Percentiles rank a stretch among this genome's conserved stretches.
Conservation (phyloP, 352 stramenopile species). For the Phytophthora foliorum region DNA sequence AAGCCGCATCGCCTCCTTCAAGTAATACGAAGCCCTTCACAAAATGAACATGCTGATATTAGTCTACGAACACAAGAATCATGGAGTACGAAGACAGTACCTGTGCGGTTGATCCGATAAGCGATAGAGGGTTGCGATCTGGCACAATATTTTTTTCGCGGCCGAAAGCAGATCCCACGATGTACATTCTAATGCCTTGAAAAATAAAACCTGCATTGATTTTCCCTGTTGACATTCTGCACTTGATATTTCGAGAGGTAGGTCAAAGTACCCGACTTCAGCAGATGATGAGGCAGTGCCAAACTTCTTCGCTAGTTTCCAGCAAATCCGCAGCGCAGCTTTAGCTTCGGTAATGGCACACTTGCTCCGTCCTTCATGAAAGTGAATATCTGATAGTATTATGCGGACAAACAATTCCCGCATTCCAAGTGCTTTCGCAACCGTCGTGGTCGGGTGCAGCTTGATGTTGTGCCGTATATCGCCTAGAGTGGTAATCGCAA, state of each 20-base stretch:
- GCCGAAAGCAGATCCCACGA: slow-evolving; percentile 77
- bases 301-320: slow-evolving; percentile 69
- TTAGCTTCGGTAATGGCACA: slow-evolving; percentile 68
- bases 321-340: slow-evolving; percentile 70
- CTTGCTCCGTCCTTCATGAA: slow-evolving; percentile 51
- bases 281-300: slow-evolving; percentile 13
- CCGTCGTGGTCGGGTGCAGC: slow-evolving; percentile 3
- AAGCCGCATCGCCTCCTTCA: slow-evolving; percentile 75
- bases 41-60: slow-evolving; percentile 8
- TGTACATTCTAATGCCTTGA: slow-evolving; percentile 73
- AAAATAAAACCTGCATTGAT: slow-evolving; percentile 51
- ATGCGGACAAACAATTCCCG: slow-evolving; percentile 62
- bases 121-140: slow-evolving; percentile 68
- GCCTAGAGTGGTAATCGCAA: slow-evolving; percentile 23
- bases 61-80: slow-evolving; percentile 9
- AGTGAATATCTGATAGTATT: slow-evolving; percentile 66
- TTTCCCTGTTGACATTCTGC: slow-evolving; percentile 20
- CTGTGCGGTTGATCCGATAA: slow-evolving; percentile 59
- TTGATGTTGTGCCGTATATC: slow-evolving; percentile 23
- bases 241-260: slow-evolving; percentile 51
- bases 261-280: slow-evolving; percentile 39
- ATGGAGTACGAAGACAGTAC: slow-evolving; percentile 29
- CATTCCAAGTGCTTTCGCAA: slow-evolving; percentile 55
- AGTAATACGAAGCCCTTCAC: slow-evolving; percentile 60
- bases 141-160: slow-evolving; percentile 66